A percentile compares a stretch with the other conserved stretches of the same genome.
These are phyloP conservation scores for Luzula sylvatica DNA, from an alignment of 176 grass and related monocot genomes.

Conservation along the genomic window DNA sequence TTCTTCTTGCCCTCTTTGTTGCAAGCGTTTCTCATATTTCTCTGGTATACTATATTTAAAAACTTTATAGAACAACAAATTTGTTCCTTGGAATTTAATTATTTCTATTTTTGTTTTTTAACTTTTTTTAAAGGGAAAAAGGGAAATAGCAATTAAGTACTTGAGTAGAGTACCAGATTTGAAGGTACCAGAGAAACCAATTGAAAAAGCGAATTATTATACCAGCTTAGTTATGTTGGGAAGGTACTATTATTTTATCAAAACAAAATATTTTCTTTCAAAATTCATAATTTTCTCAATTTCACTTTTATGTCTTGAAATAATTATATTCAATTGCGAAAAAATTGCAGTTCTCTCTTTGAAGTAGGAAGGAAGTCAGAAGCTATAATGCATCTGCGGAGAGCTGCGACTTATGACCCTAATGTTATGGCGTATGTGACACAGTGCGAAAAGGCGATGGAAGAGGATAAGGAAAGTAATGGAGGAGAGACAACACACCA, in stretches of 20 bases:
- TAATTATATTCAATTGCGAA: background rate
- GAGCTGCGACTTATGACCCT: conserved; percentile 64
- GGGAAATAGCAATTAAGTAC: conserved; percentile 38
- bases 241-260: conserved; percentile 39
- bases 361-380: conserved; percentile 58
- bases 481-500: conserved; percentile 6
- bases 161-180: conserved; percentile 62
- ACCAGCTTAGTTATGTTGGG: conserved; percentile 40
- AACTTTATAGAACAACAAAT: background rate
- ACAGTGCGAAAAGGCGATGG: conserved; percentile 52
- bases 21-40: conserved; percentile 40
- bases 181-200: conserved; percentile 52
- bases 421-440: conserved; percentile 28
- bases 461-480: background rate
- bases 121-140: conserved; percentile 55
- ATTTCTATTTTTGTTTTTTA: background rate
- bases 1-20: conserved; percentile 54
- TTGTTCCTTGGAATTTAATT: background rate
- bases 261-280: background rate
- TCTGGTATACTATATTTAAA: too few species aligned
- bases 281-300: too few species aligned
- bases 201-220: conserved; percentile 58
- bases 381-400: conserved; percentile 55
- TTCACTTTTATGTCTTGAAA: too few species aligned
- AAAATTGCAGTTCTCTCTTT: conserved; percentile 42